A percentile compares a stretch with the other conserved stretches of the same genome.
Conservation (phyloP, 805 yeast species). For the Candida pseudoglaebosa region DNA sequence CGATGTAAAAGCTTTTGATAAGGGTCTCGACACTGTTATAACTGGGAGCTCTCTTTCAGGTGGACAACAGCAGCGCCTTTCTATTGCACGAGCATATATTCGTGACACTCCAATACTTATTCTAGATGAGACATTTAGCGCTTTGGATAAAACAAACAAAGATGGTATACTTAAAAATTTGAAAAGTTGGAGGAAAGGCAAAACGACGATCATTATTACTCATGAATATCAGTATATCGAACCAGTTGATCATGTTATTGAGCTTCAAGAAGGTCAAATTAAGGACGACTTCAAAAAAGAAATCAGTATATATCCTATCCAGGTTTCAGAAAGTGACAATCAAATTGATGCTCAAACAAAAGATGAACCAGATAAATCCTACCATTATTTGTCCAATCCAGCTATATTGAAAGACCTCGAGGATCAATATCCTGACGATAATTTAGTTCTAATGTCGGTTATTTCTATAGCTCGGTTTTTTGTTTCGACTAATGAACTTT, state of each 20-base stretch:
- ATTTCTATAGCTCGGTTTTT: slow-evolving; percentile 23
- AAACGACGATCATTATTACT: slow-evolving; percentile 76
- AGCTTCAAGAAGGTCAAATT: slow-evolving; percentile 61
- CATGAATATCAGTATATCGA: slow-evolving; percentile 67
- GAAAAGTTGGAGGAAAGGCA: slow-evolving; percentile 56
- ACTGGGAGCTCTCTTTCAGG: slow-evolving; percentile 63
- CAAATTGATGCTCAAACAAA: slow-evolving; percentile 5
- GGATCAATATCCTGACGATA: not conserved
- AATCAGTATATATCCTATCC: too few species aligned
- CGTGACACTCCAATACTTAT: slow-evolving; percentile 72
- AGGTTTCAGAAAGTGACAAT: not conserved
- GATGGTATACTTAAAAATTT: slow-evolving; percentile 46
- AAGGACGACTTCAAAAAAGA: too few species aligned
- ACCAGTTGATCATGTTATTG: slow-evolving; percentile 51
- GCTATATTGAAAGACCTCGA: slow-evolving; percentile 3
- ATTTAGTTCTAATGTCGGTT: slow-evolving; percentile 16
- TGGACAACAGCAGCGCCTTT: slow-evolving; percentile 84
- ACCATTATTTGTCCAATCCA: slow-evolving; percentile 2
- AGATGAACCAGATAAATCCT: slow-evolving; percentile 6
- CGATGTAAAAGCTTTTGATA: slow-evolving; percentile 44
- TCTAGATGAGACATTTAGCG: slow-evolving; percentile 84
- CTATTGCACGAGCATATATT: slow-evolving; percentile 77
- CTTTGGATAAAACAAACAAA: slow-evolving; percentile 59
- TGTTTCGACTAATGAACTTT: slow-evolving; percentile 15
- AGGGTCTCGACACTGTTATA: slow-evolving; percentile 53